Conservation (phyloP, 2,329 filamentous ascomycete genomes). For the Penicillium occitanis region DNA sequence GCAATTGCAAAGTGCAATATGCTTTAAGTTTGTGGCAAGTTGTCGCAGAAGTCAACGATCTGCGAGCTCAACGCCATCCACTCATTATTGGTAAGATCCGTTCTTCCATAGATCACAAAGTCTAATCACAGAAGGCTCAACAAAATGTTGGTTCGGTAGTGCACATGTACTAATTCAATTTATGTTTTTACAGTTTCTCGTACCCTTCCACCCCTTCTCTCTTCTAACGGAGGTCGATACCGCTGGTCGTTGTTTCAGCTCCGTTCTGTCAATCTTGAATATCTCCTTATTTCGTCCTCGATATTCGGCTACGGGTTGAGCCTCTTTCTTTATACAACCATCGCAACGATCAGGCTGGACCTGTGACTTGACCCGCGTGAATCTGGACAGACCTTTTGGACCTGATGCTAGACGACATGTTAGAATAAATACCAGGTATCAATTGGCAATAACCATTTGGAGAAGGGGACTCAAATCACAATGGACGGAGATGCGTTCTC, state of each 20-base stretch:
- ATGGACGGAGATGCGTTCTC: conserved; percentile 41
- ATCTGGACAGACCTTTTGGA: neutral
- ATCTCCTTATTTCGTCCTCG: neutral
- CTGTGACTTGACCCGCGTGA: neutral
- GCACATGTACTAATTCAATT: neutral
- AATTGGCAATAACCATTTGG: conserved; percentile 7
- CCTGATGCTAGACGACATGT: conserved; percentile 15
- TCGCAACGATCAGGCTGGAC: conserved; percentile 18
- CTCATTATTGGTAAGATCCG: conserved; percentile 8
- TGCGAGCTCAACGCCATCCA: conserved; percentile 6
- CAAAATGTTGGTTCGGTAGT: neutral
- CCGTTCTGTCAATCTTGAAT: conserved; percentile 5
- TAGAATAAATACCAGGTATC: neutral
- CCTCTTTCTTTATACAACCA: neutral
- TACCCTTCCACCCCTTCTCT: neutral
- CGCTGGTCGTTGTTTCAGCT: conserved; percentile 13
- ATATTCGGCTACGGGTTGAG: conserved; percentile 7
- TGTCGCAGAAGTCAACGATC: conserved; percentile 14
- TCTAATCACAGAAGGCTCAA: neutral
- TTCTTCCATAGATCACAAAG: neutral
- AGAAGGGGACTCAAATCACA: neutral
- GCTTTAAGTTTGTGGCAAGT: conserved; percentile 13
- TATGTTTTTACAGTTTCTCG: conserved; percentile 7
- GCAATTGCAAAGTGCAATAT: conserved; percentile 15
- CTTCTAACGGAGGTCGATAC: conserved; percentile 15